These are phyloP conservation scores for Acacia confusa DNA, from an alignment of 306 rosid species.

Conservation along the genomic window DNA sequence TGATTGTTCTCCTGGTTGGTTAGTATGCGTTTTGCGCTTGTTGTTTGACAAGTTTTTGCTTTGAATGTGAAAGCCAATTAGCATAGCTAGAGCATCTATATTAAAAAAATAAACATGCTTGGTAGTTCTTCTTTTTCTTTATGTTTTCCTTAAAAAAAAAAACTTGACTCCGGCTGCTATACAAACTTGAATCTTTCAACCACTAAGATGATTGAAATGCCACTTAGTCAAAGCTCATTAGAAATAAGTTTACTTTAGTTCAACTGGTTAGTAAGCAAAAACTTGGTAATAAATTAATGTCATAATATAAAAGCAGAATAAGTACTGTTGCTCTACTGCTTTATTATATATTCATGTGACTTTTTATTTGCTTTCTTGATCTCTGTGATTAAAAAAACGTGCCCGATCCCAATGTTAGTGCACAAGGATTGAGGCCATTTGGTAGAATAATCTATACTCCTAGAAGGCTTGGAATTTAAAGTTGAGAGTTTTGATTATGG, in stretches of 20 bases:
- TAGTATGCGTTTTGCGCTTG: not conserved
- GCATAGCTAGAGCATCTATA: not conserved
- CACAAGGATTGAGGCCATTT: not conserved
- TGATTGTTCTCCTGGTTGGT: not conserved
- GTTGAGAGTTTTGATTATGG: conserved; percentile 10
- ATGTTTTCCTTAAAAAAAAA: not conserved
- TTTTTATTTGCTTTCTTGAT: not conserved
- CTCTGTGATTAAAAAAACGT: not conserved
- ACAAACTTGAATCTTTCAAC: not conserved
- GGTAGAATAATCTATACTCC: not conserved
- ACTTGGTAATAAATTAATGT: too few relatives aligned
- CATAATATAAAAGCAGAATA: not conserved
- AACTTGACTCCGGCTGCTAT: not conserved
- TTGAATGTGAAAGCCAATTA: not conserved
- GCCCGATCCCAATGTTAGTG: not conserved
- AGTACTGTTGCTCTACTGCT: not conserved
- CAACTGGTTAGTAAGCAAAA: too few relatives aligned
- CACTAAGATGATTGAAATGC: too few relatives aligned
- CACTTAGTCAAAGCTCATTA: too few relatives aligned
- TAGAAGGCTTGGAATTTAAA: not conserved
- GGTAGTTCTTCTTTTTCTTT: not conserved
- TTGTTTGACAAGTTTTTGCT: not conserved
- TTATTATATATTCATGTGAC: not conserved
- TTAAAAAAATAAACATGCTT: not conserved
- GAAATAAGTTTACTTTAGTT: too few relatives aligned